Percentiles rank a stretch among this genome's conserved stretches.
Conservation (phyloP, 257 asterid genomes). For the Cynanchum wilfordii region DNA sequence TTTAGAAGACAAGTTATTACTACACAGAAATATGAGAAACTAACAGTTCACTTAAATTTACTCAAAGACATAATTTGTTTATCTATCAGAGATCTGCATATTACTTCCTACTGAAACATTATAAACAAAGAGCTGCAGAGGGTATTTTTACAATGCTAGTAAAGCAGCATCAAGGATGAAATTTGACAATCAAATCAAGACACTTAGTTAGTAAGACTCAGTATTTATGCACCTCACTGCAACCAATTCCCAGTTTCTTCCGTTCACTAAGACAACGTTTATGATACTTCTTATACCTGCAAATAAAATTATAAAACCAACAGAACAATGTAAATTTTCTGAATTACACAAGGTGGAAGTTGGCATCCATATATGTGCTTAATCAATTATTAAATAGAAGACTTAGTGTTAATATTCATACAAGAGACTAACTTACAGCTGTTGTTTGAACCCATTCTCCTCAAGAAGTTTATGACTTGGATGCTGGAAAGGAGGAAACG, state of each 20-base stretch:
- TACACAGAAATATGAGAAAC: not conserved
- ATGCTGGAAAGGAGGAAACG: constrained; percentile 84
- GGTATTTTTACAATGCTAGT: not conserved
- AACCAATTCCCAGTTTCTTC: constrained; percentile 82
- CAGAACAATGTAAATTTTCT: not conserved
- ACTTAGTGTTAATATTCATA: not conserved
- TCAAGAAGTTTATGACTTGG: constrained; percentile 86
- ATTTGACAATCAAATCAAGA: not conserved
- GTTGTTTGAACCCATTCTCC: constrained; percentile 95
- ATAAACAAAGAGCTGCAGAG: not conserved
- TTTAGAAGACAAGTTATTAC: not conserved
- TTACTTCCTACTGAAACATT: not conserved
- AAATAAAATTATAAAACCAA: constrained; percentile 12
- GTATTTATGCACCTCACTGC: constrained; percentile 67
- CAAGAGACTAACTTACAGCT: constrained; percentile 48
- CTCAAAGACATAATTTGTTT: not conserved
- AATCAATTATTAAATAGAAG: not conserved
- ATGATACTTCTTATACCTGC: constrained; percentile 73
- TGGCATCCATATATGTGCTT: not conserved
- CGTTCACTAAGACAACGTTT: constrained; percentile 78
- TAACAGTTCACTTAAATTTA: not conserved
- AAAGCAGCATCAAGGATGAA: constrained; percentile 1
- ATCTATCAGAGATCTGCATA: not conserved
- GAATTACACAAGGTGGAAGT: not conserved
- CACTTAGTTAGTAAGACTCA: not conserved